Percentiles rank a stretch among this genome's conserved stretches.
Conservation (phyloP, 2,329 filamentous ascomycete genomes). For the Talaromyces sp. region DNA sequence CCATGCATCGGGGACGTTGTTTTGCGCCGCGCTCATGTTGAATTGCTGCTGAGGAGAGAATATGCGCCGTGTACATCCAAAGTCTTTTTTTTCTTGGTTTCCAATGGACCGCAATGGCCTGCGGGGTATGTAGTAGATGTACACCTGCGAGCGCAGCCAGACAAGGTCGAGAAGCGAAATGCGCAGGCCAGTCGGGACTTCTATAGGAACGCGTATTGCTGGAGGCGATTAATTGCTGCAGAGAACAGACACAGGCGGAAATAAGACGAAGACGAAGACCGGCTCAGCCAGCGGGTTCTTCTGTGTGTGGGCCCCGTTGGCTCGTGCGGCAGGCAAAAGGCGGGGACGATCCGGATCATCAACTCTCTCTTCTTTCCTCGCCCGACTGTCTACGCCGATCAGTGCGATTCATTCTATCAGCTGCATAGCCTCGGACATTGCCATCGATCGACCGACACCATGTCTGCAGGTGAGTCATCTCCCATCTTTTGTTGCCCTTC, state of each 20-base stretch:
- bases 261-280: not conserved
- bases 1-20: constrained; percentile 71
- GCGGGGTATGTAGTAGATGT: not conserved
- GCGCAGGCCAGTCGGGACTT: not conserved
- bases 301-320: not conserved
- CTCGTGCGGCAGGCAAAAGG: not conserved
- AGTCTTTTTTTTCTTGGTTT: not conserved
- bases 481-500: not conserved
- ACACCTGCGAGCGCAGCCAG: not conserved
- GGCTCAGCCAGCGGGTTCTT: not conserved
- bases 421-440: not conserved
- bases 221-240: not conserved
- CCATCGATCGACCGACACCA: not conserved
- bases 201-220: not conserved
- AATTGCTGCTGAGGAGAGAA: not conserved
- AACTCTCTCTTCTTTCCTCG: not conserved
- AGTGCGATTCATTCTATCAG: not conserved
- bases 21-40: constrained; percentile 42
- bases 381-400: not conserved
- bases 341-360: not conserved
- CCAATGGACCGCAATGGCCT: not conserved
- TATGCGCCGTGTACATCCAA: not conserved
- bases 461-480: not conserved
- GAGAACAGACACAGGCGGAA: not conserved
- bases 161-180: not conserved